Evolutionary conservation across 257 asterid genomes (phyloP).

Genomic region (Nicotiana noctiflora): DNA sequence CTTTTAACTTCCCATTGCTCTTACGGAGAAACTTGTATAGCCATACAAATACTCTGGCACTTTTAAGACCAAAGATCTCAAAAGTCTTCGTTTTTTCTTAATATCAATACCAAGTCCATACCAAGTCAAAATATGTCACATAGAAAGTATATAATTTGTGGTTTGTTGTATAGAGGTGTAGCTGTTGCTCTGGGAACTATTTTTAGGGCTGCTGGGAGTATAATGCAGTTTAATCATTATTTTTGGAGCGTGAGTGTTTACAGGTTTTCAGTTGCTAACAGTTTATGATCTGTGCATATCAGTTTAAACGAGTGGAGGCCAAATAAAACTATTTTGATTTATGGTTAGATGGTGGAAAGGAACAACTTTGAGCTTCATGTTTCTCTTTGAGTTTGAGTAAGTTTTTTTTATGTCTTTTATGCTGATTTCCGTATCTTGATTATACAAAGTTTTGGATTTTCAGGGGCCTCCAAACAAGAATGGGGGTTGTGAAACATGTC

Average conservation of each 20-base stretch:
- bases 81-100: too few relatives aligned
- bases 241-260: not conserved
- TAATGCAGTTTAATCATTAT: not conserved
- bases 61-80: too few relatives aligned
- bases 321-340: not conserved
- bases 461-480: slow-evolving; percentile 88
- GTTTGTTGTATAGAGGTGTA: not conserved
- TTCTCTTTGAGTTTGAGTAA: not conserved
- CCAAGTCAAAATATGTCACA: too few relatives aligned
- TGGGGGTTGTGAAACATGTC: slow-evolving; percentile 57
- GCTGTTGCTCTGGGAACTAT: not conserved
- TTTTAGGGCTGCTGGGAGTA: not conserved
- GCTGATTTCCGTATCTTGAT: not conserved
- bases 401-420: not conserved
- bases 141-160: not conserved
- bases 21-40: too few relatives aligned
- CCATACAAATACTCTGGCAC: too few relatives aligned
- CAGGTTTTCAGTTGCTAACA: not conserved
- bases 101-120: too few relatives aligned
- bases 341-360: not conserved
- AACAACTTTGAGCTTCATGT: not conserved
- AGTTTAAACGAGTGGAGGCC: not conserved
- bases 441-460: slow-evolving; percentile 15
- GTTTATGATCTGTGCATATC: not conserved
- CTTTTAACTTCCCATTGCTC: too few relatives aligned